Evolutionary conservation across 1,284 basidiomycete genomes (phyloP), one percentile per base, ranked within the genome.

Genomic region (Papiliotrema fonsecae): DNA sequence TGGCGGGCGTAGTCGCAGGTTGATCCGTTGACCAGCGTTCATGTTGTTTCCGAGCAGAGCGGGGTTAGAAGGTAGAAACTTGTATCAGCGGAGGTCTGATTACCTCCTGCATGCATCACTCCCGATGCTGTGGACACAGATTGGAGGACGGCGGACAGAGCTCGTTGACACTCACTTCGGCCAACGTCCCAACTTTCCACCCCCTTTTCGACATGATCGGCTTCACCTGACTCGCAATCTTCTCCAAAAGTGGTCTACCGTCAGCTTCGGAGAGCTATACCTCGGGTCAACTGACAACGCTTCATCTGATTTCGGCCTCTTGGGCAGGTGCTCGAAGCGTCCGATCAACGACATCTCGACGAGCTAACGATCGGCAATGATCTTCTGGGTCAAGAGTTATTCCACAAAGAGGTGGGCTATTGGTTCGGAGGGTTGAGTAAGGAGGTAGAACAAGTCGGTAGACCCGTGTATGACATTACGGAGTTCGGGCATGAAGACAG

Each of bases 181-280:
- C 78, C 14, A 93, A 79, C 0, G 81, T 78, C n/a, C 88, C 88
- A 7, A 94, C 77, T 28, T 79, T 77, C 88, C 88, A 92, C 6
- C 75, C 74, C 58, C 84, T 83, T 59, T 85, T 88, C 52, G 82
- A 77, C 89, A 92, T 92, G 59, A 93, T 87, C 3, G 89, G 89
- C 68, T 90, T 90, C 39, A 91, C 88, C 45, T 88, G 77, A 14
- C 84, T 85, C 0, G 87, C 86, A 27, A 87, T 78, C 57, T 81
- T 80, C 65, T 88, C 82, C 26, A 92, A 77, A 54, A 87, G 49
- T 1, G 65, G 66, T 44, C 70, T 73, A 14, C 11, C 13, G 28
- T 27, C 25, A 35, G 42, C 30, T 9, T 24, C 24, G 22, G 24
- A 14, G 16, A 45, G 19, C 6, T 7, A 13, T 24, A n/a, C 3